phyloP scores from a whole-genome alignment of 176 grass and related monocot genomes.

The Oryza meyeriana region DNA sequence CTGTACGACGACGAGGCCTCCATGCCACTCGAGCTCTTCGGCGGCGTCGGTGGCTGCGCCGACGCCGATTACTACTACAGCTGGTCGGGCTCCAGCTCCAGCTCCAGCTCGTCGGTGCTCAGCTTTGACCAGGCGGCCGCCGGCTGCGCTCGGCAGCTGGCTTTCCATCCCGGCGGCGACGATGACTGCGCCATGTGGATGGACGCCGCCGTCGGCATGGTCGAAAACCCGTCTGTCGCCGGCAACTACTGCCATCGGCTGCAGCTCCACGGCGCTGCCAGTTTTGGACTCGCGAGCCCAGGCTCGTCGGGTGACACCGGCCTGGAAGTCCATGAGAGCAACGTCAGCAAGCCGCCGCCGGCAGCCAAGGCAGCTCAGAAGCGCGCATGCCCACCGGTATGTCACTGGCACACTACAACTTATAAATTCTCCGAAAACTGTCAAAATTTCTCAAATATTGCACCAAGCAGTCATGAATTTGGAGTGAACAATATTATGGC shows the following conservation, averaged over 20 bases:
- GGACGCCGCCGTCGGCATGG: constrained; percentile 41
- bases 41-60: constrained; percentile 31
- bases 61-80: constrained; percentile 29
- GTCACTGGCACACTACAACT: no score
- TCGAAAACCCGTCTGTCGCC: constrained; percentile 13
- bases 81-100: constrained; percentile 42
- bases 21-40: constrained; percentile 64
- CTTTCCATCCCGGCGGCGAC: neutral
- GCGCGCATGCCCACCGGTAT: constrained; percentile 37
- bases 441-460: neutral
- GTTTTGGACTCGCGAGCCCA: constrained; percentile 44
- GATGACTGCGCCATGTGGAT: constrained; percentile 75
- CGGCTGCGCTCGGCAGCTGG: constrained; percentile 13
- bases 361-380: constrained; percentile 42
- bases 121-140: constrained; percentile 65
- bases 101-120: constrained; percentile 82
- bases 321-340: constrained; percentile 36
- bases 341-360: constrained; percentile 20
- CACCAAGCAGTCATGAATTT: neutral
- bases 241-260: neutral
- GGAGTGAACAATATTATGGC: neutral
- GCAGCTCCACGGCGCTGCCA: constrained; percentile 2
- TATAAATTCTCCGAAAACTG: neutral
- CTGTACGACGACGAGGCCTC: constrained; percentile 43
- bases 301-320: constrained; percentile 16